Evolutionary conservation across 495 filamentous ascomycete genomes (phyloP).

Genomic region (Hypoxylon cercidicola): DNA sequence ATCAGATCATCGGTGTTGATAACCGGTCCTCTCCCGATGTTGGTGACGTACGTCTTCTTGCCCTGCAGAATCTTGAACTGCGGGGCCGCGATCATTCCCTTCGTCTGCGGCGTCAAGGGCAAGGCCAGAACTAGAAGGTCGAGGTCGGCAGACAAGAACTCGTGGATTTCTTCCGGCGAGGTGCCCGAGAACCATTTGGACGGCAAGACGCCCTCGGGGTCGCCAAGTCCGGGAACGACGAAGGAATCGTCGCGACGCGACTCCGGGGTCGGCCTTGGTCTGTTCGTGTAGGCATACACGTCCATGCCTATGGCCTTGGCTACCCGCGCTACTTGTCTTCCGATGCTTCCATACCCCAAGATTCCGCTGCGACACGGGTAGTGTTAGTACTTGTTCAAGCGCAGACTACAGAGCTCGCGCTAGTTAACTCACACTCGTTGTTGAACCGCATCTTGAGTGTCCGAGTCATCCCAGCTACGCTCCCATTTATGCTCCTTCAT

Average conservation of each 20-base stretch:
- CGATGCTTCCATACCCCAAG: conserved; percentile 87
- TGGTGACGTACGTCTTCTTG: conserved; percentile 71
- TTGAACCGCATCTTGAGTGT: conserved; percentile 54
- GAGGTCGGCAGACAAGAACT: conserved; percentile 75
- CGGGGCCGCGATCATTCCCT: conserved; percentile 66
- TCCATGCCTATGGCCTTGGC: conserved; percentile 79
- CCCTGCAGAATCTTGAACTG: conserved; percentile 73
- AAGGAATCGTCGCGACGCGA: conserved; percentile 71
- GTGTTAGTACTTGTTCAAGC: background rate
- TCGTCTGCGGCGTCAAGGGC: conserved; percentile 76
- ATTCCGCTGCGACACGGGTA: conserved; percentile 66
- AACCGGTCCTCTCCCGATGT: conserved; percentile 78
- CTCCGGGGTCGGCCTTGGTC: conserved; percentile 62
- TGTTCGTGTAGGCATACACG: conserved; percentile 83
- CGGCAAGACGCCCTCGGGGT: conserved; percentile 77
- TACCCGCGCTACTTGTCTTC: conserved; percentile 76
- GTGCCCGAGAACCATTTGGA: conserved; percentile 77
- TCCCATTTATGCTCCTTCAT: conserved; percentile 66
- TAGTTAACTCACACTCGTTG: conserved; percentile 56
- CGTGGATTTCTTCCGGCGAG: conserved; percentile 65
- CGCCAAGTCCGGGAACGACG: conserved; percentile 79
- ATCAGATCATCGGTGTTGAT: conserved; percentile 77
- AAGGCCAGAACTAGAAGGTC: conserved; percentile 81
- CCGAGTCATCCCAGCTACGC: conserved; percentile 41
- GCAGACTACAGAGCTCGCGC: background rate